Base-by-base conservation (phyloP, 768 basidiomycete species). In the Boletus rubropictus region DNA sequence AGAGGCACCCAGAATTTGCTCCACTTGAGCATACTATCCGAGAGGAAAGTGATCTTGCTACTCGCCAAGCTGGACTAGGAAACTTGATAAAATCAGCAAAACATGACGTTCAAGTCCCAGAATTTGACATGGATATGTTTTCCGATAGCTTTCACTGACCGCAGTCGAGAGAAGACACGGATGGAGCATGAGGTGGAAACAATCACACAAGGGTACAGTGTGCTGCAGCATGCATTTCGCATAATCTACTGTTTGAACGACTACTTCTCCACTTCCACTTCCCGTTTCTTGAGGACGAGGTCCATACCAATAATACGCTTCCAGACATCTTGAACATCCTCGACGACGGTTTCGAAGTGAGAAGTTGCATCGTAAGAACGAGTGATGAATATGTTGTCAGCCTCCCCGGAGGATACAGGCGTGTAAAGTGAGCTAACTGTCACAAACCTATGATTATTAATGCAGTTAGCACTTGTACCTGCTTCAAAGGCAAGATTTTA, bases 331-430 rank as follows among this genome's bases (percentile, higher is more conserved):
- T 87, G 85, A 31, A 99, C 96, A 50, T 99, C 95, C 42, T 97
- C 92, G 21, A 95, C 91, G 39, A 98, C 94, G 22, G 91, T 96
- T 76, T 99, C 96, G 66, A 99, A 98, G 72, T 99, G 96, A 24
- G 90, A 93, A 10, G 96, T 97, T 7, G 96, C 95, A 64, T 99
- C 96, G 70, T 98, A 99, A 14, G 93, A 96, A 46, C 86, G 86
- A 45, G 96, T 99, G 72, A 99, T 84, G 75, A 89, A 99, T 65
- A 99, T 89, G 65, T 91, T 88, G 73, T 99, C 94, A 37, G 73
- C 69, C 51, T 78, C 63, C 48, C 96, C 96, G 34, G 79, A 69
- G 38, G 87, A 76, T 4, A 93, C 92, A 7, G 96, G 93, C 22
- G 84, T 86, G 73, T 93, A 97, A 39, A 96, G 67, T 18, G 93